phyloP scores from a whole-genome alignment of 148 eudicot species.

The Silene uniflora region DNA sequence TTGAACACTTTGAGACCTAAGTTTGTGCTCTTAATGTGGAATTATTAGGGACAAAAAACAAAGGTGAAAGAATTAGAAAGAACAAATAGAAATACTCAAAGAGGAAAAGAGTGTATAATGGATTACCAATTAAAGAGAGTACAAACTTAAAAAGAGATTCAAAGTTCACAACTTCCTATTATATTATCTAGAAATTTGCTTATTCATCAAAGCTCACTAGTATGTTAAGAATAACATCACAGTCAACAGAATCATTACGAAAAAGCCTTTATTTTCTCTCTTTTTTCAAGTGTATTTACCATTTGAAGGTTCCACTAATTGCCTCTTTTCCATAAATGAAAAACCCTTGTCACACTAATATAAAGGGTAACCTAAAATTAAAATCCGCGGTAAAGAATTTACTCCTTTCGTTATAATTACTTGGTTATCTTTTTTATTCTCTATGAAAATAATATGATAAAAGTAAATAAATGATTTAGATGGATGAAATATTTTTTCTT shows the following conservation, averaged over 20 bases:
- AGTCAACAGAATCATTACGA: neutral
- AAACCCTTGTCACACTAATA: neutral
- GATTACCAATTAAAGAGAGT: conserved; percentile 13
- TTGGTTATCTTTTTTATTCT: too few species aligned
- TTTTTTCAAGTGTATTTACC: conserved; percentile 13
- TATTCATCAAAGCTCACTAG: neutral
- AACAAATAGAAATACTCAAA: conserved; percentile 9
- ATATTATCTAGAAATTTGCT: neutral
- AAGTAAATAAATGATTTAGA: too few species aligned
- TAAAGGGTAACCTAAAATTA: neutral
- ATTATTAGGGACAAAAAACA: conserved; percentile 7
- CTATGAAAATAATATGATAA: too few species aligned
- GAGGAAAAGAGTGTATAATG: neutral
- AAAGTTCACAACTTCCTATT: conserved; percentile 8
- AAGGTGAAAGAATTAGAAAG: neutral
- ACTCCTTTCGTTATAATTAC: too few species aligned
- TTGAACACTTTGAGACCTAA: neutral
- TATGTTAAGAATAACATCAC: neutral
- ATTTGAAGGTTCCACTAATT: conserved; percentile 15
- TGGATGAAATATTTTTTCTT: too few species aligned
- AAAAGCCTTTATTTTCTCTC: neutral
- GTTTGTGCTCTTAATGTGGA: neutral
- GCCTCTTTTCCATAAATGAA: conserved; percentile 20
- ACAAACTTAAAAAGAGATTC: conserved; percentile 4
- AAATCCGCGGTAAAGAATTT: too few species aligned